Base-by-base conservation (phyloP, 2,329 filamentous ascomycete species). In the Phialophora macrospora region DNA sequence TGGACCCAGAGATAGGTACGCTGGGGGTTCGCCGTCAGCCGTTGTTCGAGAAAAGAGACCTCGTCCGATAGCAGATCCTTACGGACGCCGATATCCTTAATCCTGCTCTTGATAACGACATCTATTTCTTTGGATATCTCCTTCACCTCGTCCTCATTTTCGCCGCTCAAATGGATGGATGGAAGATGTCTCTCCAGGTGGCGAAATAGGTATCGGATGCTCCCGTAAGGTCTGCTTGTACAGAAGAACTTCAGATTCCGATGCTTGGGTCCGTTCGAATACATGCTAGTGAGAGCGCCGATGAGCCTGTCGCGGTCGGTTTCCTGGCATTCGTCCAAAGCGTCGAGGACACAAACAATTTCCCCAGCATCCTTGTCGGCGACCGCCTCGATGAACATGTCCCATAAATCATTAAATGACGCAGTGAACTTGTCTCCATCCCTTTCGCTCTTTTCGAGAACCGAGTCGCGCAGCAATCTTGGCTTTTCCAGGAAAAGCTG, bases 401-500 rank as follows among this genome's bases (percentile, higher is more conserved):
- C 46, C 68, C 68, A 70, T 9, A 70, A 22, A 11, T 58, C 57
- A 1, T 11, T 7, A 8, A 59, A n/a, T 6, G 67, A 54, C 1
- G 38, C 4, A 12, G 38, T 8, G 4, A 65, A 26, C 12, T 63
- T 58, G 17, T 61, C 28, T n/a, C 55, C 60, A n/a, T 30, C 59
- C 17, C 34, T 38, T 14, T 63, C 54, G 38, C 52, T 67, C 12
- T 28, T 57, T 11, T 20, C 22, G 22, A 67, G 30, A 44, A 56
- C 14, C 1, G 63, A 64, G 28, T 69, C 22, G 7, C 28, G 30
- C 4, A 79, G 34, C 0, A 79, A 70, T 9, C 68, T 7, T 11
- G 70, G 70, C 30, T 70, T 64, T 9, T 71, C 32, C 6, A 22
- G 48, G 56, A 79, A 78, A 0, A 80, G 70, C 55, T 80, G 77